These are phyloP conservation scores for Trichoderma sp. DNA, from an alignment of 2,329 filamentous ascomycete genomes.

Conservation along the genomic window DNA sequence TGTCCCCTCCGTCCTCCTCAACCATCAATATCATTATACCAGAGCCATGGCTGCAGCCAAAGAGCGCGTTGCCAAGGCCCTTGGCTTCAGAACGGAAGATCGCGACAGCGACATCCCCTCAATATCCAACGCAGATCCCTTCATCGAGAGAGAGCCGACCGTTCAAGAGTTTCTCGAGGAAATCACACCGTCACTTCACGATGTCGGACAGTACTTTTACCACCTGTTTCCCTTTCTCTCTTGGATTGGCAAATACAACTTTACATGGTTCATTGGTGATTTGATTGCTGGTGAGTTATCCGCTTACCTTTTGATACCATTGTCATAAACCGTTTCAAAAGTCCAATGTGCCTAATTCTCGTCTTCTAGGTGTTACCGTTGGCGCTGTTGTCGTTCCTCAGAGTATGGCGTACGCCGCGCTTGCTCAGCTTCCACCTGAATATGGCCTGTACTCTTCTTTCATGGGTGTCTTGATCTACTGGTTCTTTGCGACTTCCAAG, in stretches of 20 bases:
- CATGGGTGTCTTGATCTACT: conserved; percentile 92
- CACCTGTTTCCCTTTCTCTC: conserved; percentile 48
- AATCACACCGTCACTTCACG: conserved; percentile 34
- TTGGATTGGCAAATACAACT: conserved; percentile 52
- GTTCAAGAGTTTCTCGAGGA: conserved; percentile 42
- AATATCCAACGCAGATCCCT: conserved; percentile 38
- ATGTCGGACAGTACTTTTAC: conserved; percentile 36
- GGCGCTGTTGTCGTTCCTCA: conserved; percentile 55
- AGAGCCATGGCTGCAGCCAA: conserved; percentile 24
- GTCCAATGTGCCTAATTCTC: conserved; percentile 19
- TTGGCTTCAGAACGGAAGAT: conserved; percentile 34
- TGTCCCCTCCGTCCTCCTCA: neutral
- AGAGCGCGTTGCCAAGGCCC: conserved; percentile 30
- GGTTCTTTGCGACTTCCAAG: conserved; percentile 97
- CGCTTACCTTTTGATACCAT: neutral
- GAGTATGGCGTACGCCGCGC: conserved; percentile 51
- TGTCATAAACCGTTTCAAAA: neutral
- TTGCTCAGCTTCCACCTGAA: conserved; percentile 47
- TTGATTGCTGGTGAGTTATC: conserved; percentile 40
- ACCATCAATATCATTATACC: neutral
- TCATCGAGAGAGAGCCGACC: conserved; percentile 42
- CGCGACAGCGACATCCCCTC: conserved; percentile 35
- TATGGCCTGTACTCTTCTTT: conserved; percentile 71
- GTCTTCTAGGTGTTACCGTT: conserved; percentile 40
- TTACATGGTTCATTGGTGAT: conserved; percentile 47